A percentile compares a stretch with the other conserved stretches of the same genome.
Conservation (phyloP, 805 yeast genomes). For the Candida insectorum region DNA sequence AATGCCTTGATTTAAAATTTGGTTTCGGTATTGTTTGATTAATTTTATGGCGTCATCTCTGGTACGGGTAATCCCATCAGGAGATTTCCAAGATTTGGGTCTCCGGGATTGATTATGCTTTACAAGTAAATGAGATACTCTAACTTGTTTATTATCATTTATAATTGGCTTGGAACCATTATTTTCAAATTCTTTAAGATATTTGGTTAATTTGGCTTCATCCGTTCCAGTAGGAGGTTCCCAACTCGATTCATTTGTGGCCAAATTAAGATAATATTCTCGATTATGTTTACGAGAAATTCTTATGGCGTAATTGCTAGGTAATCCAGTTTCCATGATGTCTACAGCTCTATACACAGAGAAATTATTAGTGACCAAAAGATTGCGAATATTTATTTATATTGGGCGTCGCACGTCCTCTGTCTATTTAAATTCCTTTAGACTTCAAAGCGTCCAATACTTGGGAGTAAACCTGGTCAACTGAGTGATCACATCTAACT, state of each 20-base stretch:
- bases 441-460: slow-evolving; percentile 63
- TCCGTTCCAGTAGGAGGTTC: slow-evolving; percentile 87
- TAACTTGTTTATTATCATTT: slow-evolving; percentile 58
- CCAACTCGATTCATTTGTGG: slow-evolving; percentile 78
- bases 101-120: slow-evolving; percentile 83
- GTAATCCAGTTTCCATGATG: slow-evolving; percentile 65
- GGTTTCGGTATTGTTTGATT: slow-evolving; percentile 52
- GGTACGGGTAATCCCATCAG: slow-evolving; percentile 65
- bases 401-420: background rate
- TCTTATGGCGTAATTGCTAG: slow-evolving; percentile 78
- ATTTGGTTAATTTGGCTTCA: slow-evolving; percentile 50
- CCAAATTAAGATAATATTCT: slow-evolving; percentile 76
- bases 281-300: slow-evolving; percentile 76
- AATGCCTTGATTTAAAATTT: slow-evolving; percentile 61
- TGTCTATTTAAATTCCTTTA: slow-evolving; percentile 23
- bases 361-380: background rate
- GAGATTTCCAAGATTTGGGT: slow-evolving; percentile 87
- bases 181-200: slow-evolving; percentile 41
- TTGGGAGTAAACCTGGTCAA: slow-evolving; percentile 68
- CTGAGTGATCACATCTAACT: slow-evolving; percentile 75
- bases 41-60: slow-evolving; percentile 81
- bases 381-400: slow-evolving; percentile 2
- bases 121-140: slow-evolving; percentile 77
- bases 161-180: slow-evolving; percentile 45
- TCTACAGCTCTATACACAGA: too few species aligned